These are phyloP conservation scores for Tetracladium setigerum DNA, from an alignment of 495 filamentous ascomycete species.

Conservation along the genomic window DNA sequence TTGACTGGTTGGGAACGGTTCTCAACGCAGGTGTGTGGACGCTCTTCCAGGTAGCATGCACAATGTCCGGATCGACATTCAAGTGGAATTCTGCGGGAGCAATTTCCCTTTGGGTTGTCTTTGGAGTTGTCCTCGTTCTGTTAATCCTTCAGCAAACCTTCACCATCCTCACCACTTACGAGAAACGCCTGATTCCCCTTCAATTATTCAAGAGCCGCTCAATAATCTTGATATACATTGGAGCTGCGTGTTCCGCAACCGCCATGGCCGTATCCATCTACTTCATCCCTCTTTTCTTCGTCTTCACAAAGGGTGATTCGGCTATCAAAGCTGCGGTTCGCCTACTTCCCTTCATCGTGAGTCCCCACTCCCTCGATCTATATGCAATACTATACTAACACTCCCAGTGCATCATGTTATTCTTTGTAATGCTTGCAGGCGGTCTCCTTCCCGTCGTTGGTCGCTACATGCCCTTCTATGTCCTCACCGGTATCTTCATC, in stretches of 20 bases:
- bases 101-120: slow-evolving; percentile 39
- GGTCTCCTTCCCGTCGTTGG: slow-evolving; percentile 36
- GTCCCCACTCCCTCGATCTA: slow-evolving; percentile 2
- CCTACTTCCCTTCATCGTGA: slow-evolving; percentile 44
- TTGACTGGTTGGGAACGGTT: slow-evolving; percentile 22
- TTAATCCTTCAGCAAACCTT: slow-evolving; percentile 40
- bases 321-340: slow-evolving; percentile 31
- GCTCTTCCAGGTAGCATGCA: slow-evolving; percentile 33
- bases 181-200: slow-evolving; percentile 36
- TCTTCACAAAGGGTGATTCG: slow-evolving; percentile 31
- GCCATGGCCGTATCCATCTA: slow-evolving; percentile 33
- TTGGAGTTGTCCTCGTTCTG: slow-evolving; percentile 34
- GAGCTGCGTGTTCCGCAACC: slow-evolving; percentile 25
- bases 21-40: slow-evolving; percentile 28
- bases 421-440: slow-evolving; percentile 36
- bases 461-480: slow-evolving; percentile 48
- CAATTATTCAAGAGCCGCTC: slow-evolving; percentile 29
- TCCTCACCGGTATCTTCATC: slow-evolving; percentile 36
- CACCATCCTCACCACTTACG: slow-evolving; percentile 35
- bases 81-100: slow-evolving; percentile 35
- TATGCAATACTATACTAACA: too few species aligned
- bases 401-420: slow-evolving; percentile 20
- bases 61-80: slow-evolving; percentile 40
- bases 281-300: slow-evolving; percentile 43
- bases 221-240: slow-evolving; percentile 31